Percentiles rank a stretch among this genome's conserved stretches.
Conservation (phyloP, 306 rosid genomes). For the Biancaea sappan region DNA sequence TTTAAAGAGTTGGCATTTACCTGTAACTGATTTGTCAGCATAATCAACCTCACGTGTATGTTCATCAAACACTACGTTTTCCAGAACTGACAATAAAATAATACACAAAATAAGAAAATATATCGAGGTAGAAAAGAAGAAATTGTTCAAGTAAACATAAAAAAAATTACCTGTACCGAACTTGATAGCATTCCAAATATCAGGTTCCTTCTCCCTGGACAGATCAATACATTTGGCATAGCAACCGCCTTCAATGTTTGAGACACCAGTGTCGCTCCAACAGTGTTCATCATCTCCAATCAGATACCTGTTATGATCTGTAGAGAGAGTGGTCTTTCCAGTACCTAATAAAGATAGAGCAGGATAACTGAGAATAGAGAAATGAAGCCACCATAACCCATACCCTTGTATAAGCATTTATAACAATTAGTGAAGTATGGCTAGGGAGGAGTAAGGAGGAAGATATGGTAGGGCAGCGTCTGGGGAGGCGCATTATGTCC, state of each 20-base stretch:
- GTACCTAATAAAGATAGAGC: conserved; percentile 60
- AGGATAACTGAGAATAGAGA: not conserved
- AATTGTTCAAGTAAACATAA: not conserved
- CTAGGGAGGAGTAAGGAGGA: conserved; percentile 26
- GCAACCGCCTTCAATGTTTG: conserved; percentile 96
- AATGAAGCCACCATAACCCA: not conserved
- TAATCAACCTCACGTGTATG: conserved; percentile 75
- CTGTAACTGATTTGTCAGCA: conserved; percentile 81
- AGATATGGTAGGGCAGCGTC: conserved; percentile 11
- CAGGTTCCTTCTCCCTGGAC: conserved; percentile 79
- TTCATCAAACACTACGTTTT: conserved; percentile 83
- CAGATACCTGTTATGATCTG: conserved; percentile 74
- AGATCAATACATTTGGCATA: conserved; percentile 93
- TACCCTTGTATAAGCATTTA: not conserved
- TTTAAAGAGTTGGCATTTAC: conserved; percentile 34
- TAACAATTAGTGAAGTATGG: conserved; percentile 24
- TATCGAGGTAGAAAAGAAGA: not conserved
- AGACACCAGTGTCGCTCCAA: conserved; percentile 83
- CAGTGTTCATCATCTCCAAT: conserved; percentile 95
- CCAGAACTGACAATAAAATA: conserved; percentile 56
- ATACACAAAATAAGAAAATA: not conserved
- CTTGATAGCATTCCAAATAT: conserved; percentile 90
- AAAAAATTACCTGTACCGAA: conserved; percentile 75
- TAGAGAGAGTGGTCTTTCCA: conserved; percentile 85
- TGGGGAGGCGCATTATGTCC: not conserved